Conservation (phyloP, 768 basidiomycete genomes). For the Amanita thiersii region DNA sequence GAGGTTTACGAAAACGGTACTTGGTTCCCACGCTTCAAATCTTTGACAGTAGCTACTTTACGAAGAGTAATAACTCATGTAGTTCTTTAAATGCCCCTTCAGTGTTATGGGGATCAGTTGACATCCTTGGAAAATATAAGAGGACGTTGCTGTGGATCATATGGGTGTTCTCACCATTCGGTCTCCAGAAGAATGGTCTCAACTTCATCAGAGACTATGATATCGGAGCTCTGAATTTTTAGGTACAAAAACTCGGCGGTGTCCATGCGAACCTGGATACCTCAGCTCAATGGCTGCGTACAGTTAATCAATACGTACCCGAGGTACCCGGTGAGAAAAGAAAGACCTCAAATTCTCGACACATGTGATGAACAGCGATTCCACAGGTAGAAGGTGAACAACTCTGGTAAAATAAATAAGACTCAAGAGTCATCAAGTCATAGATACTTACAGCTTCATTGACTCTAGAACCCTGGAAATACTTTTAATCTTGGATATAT, state of each 20-base stretch:
- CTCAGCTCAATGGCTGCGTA: background rate
- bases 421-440: no score
- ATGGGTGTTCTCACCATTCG: constrained; percentile 51
- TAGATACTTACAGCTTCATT: constrained; percentile 83
- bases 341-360: constrained; percentile 46
- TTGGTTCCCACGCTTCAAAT: constrained; percentile 3
- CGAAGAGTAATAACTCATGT: background rate
- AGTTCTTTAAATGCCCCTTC: constrained; percentile 3
- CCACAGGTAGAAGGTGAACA: constrained; percentile 52
- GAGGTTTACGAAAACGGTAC: background rate
- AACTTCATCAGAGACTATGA: constrained; percentile 52
- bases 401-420: constrained; percentile 41
- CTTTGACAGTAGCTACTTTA: background rate
- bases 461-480: constrained; percentile 73
- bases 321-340: constrained; percentile 74
- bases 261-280: constrained; percentile 60
- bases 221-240: constrained; percentile 63
- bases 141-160: background rate
- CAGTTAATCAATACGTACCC: constrained; percentile 32
- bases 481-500: constrained; percentile 68
- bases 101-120: constrained; percentile 2
- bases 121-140: constrained; percentile 6
- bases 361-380: constrained; percentile 34
- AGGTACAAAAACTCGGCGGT: constrained; percentile 82
- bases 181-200: constrained; percentile 74